Evolutionary conservation across 352 stramenopile genomes (phyloP), one percentile per base, ranked within the genome.

Genomic region (Globisporangium spinosum): DNA sequence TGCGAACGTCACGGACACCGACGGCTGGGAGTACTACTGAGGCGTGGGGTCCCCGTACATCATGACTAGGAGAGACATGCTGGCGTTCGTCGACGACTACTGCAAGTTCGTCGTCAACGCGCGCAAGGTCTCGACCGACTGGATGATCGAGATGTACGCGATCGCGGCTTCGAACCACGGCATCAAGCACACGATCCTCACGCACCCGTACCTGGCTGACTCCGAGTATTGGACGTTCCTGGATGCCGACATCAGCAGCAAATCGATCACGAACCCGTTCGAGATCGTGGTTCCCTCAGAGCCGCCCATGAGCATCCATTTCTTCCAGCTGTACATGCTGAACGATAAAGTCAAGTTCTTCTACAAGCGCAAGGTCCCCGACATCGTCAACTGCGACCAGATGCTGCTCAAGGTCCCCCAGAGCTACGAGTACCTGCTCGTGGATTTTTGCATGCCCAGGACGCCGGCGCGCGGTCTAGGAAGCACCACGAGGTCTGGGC

Each of bases 141-240:
- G 78, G 76, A 89, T 86, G 78, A 72, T 75, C 34, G 80, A 89
- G 65, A 89, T 87, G 80, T 81, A 82, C 51, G 80, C 71, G 0
- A n/a, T 85, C 38, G 77, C 78, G 29, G 78, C 76, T 2, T 79
- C 71, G 47, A 83, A 85, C 54, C 71, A 86, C 38, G 69, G 67
- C 22, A 86, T 89, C 58, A 78, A 83, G 57, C 79, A 87, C 74
- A 89, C 78, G 29, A 62, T 83, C 5, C 45, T 87, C 15, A 80
- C 71, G 3, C 78, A 85, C 29, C 80, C 80, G n/a, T 76, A 72
- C 34, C 34, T 75, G 22, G 53, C 53, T 0, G 62, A 57, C 0
- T 40, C 70, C 3, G 76, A 86, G 58, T 78, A 86, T 67, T 87
- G 78, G 80, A 53, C 67, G 12, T 87, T 85, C 51, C 61, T 86